Conservation (phyloP, 805 yeast genomes). For the Yarrowia yakushimensis region DNA sequence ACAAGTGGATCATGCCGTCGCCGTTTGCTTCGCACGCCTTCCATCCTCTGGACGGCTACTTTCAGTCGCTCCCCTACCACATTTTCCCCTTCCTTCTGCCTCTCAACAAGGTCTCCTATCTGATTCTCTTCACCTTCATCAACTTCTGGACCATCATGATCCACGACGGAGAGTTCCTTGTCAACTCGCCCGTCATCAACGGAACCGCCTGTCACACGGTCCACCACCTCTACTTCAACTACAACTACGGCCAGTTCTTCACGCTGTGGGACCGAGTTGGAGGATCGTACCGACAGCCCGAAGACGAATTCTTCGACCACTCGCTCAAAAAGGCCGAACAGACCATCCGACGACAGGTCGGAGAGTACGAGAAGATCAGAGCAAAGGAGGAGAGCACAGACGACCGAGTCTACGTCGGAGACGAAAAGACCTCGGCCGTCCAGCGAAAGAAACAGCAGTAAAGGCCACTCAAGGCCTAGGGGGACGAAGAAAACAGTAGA, state of each 20-base stretch:
- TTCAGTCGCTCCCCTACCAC: constrained; percentile 92
- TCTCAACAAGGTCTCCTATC: constrained; percentile 79
- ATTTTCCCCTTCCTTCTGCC: constrained; percentile 89
- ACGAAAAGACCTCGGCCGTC: background rate
- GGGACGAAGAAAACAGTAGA: constrained; percentile 10
- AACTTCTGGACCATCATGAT: constrained; percentile 98
- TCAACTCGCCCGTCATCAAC: constrained; percentile 88
- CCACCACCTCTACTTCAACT: constrained; percentile 95
- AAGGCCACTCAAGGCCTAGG: no score
- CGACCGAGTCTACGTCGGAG: constrained; percentile 59
- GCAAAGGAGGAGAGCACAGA: constrained; percentile 74
- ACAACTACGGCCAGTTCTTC: constrained; percentile 97
- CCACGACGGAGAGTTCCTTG: constrained; percentile 94
- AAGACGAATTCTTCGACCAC: constrained; percentile 73
- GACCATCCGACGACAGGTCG: constrained; percentile 68
- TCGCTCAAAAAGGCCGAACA: constrained; percentile 52
- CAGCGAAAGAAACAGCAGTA: background rate
- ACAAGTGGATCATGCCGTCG: constrained; percentile 98
- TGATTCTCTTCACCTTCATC: constrained; percentile 80
- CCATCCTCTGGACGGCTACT: constrained; percentile 96
- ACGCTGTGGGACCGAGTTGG: constrained; percentile 98
- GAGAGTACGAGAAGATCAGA: constrained; percentile 75
- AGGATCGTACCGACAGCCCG: constrained; percentile 89
- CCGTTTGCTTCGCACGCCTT: constrained; percentile 98
- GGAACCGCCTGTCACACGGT: constrained; percentile 99